Percentiles rank a stretch among this genome's conserved stretches.
Conservation (phyloP, 495 filamentous ascomycete genomes). For the Aspergillus affinis region DNA sequence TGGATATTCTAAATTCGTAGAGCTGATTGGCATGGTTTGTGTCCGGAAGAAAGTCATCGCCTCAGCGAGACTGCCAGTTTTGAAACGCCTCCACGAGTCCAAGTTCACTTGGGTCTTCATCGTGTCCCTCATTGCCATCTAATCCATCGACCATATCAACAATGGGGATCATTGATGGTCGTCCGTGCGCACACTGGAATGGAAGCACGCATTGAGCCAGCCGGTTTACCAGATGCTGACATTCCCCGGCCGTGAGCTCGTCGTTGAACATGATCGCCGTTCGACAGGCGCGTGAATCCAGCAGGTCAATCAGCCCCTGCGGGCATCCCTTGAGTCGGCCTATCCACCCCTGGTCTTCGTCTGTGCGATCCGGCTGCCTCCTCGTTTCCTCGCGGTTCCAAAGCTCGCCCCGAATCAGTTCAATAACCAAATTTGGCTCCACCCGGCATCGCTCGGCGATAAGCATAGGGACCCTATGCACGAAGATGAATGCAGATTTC, state of each 20-base stretch:
- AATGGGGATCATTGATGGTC: slow-evolving; percentile 74
- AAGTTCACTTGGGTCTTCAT: background rate
- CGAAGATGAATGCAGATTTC: slow-evolving; percentile 34
- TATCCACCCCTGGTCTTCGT: slow-evolving; percentile 47
- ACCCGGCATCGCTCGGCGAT: slow-evolving; percentile 75
- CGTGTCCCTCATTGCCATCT: background rate
- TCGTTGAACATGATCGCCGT: slow-evolving; percentile 99
- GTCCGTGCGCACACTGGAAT: slow-evolving; percentile 90
- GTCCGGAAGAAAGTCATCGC: no score
- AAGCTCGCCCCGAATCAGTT: slow-evolving; percentile 71
- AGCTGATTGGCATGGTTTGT: background rate
- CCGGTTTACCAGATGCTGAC: slow-evolving; percentile 57
- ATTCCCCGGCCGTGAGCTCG: slow-evolving; percentile 61
- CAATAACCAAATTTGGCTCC: slow-evolving; percentile 66
- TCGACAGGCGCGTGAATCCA: slow-evolving; percentile 87
- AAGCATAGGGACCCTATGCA: slow-evolving; percentile 61
- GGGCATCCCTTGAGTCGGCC: slow-evolving; percentile 65
- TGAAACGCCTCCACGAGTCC: slow-evolving; percentile 24
- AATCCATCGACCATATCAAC: slow-evolving; percentile 48
- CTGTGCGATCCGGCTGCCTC: slow-evolving; percentile 7
- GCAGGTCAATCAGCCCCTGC: slow-evolving; percentile 74
- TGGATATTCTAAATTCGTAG: background rate
- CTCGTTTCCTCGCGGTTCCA: slow-evolving; percentile 54
- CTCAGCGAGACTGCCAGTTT: slow-evolving; percentile 9
- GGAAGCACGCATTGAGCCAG: slow-evolving; percentile 76